These are phyloP conservation scores for Inga laurina DNA, from an alignment of 306 rosid genomes.

Conservation along the genomic window DNA sequence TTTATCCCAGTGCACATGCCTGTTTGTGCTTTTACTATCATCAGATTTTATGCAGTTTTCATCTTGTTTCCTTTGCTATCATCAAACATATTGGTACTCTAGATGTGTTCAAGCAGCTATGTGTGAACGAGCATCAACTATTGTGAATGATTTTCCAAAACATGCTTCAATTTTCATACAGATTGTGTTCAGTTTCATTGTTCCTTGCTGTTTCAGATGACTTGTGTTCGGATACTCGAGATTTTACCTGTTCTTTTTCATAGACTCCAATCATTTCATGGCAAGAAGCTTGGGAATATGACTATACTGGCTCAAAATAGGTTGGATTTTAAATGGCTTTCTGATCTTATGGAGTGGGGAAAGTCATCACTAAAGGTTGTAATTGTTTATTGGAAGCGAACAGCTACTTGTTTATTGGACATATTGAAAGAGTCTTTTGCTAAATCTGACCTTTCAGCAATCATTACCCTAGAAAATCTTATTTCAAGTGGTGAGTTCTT, in stretches of 20 bases:
- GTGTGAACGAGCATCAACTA: constrained; percentile 12
- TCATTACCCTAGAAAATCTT: constrained; percentile 67
- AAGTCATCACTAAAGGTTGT: constrained; percentile 87
- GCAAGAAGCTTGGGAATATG: constrained; percentile 41
- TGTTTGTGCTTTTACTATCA: neutral
- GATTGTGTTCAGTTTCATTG: neutral
- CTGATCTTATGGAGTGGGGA: constrained; percentile 88
- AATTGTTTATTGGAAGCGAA: constrained; percentile 79
- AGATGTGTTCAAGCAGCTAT: constrained; percentile 5
- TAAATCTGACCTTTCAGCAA: constrained; percentile 45
- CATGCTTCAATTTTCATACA: constrained; percentile 2
- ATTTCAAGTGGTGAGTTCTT: constrained; percentile 63
- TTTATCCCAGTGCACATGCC: neutral
- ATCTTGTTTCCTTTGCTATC: constrained; percentile 5
- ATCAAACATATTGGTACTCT: neutral
- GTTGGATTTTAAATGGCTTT: constrained; percentile 70
- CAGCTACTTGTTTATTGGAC: constrained; percentile 63
- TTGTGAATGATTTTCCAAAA: constrained; percentile 9
- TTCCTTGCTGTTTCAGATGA: constrained; percentile 74
- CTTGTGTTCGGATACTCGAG: constrained; percentile 95
- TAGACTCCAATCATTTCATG: constrained; percentile 39
- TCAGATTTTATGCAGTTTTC: constrained; percentile 22
- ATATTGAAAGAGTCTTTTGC: constrained; percentile 58
- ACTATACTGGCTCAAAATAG: constrained; percentile 39
- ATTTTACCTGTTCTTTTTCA: constrained; percentile 76